phyloP scores from a whole-genome alignment of 2,329 filamentous ascomycete genomes.

The Cylindrodendrum hubeiense region DNA sequence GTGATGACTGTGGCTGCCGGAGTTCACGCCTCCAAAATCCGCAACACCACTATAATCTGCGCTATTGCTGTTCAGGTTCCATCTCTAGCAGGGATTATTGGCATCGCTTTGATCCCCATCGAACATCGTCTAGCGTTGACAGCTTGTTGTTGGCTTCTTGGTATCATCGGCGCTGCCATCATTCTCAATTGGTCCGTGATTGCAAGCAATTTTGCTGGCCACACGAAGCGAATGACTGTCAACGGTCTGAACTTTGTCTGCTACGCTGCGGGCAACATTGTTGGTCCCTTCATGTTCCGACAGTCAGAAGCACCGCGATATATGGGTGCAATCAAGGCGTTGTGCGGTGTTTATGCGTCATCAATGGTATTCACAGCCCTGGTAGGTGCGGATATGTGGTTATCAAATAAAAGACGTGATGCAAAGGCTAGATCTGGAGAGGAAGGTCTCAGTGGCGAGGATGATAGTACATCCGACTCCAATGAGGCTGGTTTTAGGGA shows the following conservation, averaged over 20 bases:
- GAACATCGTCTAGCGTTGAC: conserved; percentile 61
- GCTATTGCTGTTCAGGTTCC: conserved; percentile 29
- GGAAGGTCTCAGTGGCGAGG: no score
- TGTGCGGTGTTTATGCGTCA: background rate
- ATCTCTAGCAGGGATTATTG: conserved; percentile 59
- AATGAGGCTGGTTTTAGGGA: no score
- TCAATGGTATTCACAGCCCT: background rate
- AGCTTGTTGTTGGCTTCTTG: conserved; percentile 66
- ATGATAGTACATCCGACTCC: no score
- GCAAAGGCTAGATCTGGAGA: no score
- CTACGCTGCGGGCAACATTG: conserved; percentile 62
- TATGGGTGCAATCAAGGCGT: background rate
- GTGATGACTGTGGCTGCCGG: background rate
- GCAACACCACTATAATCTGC: background rate
- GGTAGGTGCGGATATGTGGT: background rate
- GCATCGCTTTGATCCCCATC: conserved; percentile 61
- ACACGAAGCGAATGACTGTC: conserved; percentile 63
- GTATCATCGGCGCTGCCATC: conserved; percentile 61
- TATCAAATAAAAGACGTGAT: background rate
- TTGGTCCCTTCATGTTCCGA: conserved; percentile 49
- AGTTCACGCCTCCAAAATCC: conserved; percentile 1
- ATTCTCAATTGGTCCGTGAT: conserved; percentile 65
- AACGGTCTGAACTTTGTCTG: conserved; percentile 63
- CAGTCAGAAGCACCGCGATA: background rate
- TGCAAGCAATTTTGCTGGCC: conserved; percentile 59